Percentiles rank a stretch among this genome's conserved stretches.
Evolutionary conservation across 2,329 filamentous ascomycete genomes (phyloP).

Genomic region (Knoxdaviesia proteae): DNA sequence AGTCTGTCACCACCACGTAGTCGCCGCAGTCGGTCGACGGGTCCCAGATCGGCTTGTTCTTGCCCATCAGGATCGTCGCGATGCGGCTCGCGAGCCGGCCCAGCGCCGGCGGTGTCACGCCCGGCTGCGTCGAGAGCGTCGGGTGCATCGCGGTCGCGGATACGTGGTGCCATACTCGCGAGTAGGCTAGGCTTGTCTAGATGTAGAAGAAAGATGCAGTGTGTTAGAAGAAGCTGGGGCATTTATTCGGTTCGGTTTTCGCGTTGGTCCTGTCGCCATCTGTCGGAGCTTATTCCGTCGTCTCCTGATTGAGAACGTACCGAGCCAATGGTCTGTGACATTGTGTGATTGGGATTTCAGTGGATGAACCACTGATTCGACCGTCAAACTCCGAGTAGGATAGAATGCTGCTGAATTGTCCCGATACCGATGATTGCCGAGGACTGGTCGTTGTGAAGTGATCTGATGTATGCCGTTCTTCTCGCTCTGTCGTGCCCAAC

Average conservation of each 20-base stretch:
- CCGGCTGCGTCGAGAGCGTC: conserved; percentile 34
- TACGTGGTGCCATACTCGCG: conserved; percentile 77
- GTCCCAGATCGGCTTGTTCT: conserved; percentile 96
- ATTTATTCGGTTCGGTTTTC: not conserved
- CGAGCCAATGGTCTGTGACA: conserved; percentile 64
- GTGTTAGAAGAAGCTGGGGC: conserved; percentile 1
- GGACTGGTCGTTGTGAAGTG: no score
- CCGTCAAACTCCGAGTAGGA: no score
- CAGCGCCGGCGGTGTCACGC: conserved; percentile 52
- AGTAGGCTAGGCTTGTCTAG: conserved; percentile 90
- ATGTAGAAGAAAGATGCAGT: conserved; percentile 3
- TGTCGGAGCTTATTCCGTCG: no score
- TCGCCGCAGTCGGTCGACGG: conserved; percentile 96
- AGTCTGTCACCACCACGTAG: conserved; percentile 90
- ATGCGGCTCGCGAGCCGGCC: conserved; percentile 79
- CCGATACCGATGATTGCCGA: no score
- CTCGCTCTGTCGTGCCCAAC: no score
- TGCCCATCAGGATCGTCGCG: conserved; percentile 81
- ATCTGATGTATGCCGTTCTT: no score
- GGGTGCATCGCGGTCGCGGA: conserved; percentile 49
- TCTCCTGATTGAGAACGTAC: conserved; percentile 21
- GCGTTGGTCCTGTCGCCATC: no score
- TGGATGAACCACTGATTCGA: no score
- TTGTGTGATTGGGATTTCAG: conserved; percentile 14
- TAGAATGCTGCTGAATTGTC: no score